These are phyloP conservation scores for Aeschynomene evenia DNA, from an alignment of 306 rosid species.

Conservation along the genomic window DNA sequence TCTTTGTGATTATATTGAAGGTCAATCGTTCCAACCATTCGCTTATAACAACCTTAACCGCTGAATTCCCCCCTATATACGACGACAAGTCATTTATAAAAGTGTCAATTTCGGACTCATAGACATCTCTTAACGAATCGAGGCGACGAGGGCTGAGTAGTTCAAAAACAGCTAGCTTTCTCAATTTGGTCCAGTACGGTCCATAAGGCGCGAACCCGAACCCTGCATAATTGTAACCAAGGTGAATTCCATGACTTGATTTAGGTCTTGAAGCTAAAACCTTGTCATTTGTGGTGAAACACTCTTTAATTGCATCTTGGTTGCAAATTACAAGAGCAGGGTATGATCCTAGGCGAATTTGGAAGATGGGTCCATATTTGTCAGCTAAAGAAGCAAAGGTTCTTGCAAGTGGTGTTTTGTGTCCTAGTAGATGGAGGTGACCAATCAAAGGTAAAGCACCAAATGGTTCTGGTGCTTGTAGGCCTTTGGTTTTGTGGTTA, in stretches of 20 bases:
- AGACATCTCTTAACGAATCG: slow-evolving; percentile 30
- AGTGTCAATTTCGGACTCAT: slow-evolving; percentile 32
- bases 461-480: slow-evolving; percentile 40
- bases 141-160: slow-evolving; percentile 48
- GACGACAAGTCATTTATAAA: slow-evolving; percentile 29
- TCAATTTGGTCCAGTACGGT: slow-evolving; percentile 38
- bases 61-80: not conserved
- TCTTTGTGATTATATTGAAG: slow-evolving; percentile 39
- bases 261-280: slow-evolving; percentile 43
- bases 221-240: slow-evolving; percentile 49
- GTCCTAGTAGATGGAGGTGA: slow-evolving; percentile 49
- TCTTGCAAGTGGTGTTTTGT: slow-evolving; percentile 31
- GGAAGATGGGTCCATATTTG: slow-evolving; percentile 57
- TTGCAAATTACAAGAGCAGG: slow-evolving; percentile 43
- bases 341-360: slow-evolving; percentile 41
- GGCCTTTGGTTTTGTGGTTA: slow-evolving; percentile 13
- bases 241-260: slow-evolving; percentile 44
- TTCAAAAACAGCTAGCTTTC: slow-evolving; percentile 45
- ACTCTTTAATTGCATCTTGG: slow-evolving; percentile 54
- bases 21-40: slow-evolving; percentile 48
- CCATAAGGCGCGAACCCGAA: slow-evolving; percentile 58
- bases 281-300: slow-evolving; percentile 55
- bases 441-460: slow-evolving; percentile 55
- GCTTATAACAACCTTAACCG: slow-evolving; percentile 39
- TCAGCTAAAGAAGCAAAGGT: slow-evolving; percentile 46